Evolutionary conservation across 2,329 filamentous ascomycete genomes (phyloP).

Genomic region (Zarea fungicola): DNA sequence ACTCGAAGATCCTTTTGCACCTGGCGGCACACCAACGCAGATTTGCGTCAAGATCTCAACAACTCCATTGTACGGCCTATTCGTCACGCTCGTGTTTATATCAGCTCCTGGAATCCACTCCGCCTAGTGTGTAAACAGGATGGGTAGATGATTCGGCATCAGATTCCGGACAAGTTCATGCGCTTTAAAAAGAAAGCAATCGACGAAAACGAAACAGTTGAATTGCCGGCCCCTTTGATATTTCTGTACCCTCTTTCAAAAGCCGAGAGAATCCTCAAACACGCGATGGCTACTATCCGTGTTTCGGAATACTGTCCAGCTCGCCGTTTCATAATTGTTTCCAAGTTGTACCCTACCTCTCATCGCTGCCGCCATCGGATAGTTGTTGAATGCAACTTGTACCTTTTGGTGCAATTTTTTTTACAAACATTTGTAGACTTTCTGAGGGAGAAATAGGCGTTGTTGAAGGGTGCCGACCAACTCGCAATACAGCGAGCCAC

Average conservation of each 20-base stretch:
- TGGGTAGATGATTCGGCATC: not conserved
- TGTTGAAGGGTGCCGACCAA: too few relatives aligned
- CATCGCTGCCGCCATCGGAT: too few relatives aligned
- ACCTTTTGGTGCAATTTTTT: too few relatives aligned
- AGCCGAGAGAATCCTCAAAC: not conserved
- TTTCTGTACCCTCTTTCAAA: not conserved
- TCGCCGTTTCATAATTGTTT: not conserved
- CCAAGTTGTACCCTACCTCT: too few relatives aligned
- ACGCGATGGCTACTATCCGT: not conserved
- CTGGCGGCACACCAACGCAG: not conserved
- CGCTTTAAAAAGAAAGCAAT: too few relatives aligned
- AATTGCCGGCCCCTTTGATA: not conserved
- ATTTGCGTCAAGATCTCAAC: conserved; percentile 3
- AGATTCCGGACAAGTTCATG: not conserved
- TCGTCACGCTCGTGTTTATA: not conserved
- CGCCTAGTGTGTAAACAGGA: not conserved
- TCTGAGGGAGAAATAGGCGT: too few relatives aligned
- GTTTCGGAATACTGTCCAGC: not conserved
- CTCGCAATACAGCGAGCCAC: too few relatives aligned
- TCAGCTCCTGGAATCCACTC: not conserved
- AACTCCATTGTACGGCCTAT: conserved; percentile 2
- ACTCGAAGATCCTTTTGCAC: not conserved
- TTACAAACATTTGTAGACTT: too few relatives aligned
- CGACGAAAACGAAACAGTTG: too few relatives aligned
- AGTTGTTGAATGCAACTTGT: too few relatives aligned